Evolutionary conservation across 2,329 filamentous ascomycete genomes (phyloP).

Genomic region (Hymenoscyphus albidus): DNA sequence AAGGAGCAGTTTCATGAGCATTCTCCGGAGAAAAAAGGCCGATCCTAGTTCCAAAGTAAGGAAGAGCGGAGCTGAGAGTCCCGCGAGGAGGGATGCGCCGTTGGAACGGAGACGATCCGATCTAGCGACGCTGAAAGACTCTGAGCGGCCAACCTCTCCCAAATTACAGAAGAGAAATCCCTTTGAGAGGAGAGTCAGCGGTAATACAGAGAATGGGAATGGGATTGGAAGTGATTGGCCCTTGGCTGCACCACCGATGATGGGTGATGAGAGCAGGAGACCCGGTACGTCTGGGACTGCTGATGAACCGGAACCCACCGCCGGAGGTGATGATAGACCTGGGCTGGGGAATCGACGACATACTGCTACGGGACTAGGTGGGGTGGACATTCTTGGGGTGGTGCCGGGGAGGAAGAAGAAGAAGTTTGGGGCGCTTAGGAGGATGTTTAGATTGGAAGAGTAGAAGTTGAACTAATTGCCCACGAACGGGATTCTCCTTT

Average conservation of each 20-base stretch:
- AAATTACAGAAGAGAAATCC: constrained; percentile 46
- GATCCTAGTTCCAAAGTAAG: constrained; percentile 50
- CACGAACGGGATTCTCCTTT: too few species aligned
- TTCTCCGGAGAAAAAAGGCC: constrained; percentile 61
- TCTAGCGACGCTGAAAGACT: constrained; percentile 43
- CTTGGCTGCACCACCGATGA: constrained; percentile 23
- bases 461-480: background rate
- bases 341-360: constrained; percentile 25
- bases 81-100: constrained; percentile 57
- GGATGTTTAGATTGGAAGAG: constrained; percentile 59
- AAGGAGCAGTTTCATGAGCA: constrained; percentile 52
- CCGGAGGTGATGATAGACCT: constrained; percentile 19
- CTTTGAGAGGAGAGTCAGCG: constrained; percentile 36
- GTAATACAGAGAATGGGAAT: constrained; percentile 35
- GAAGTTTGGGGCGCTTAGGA: constrained; percentile 64
- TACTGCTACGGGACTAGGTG: constrained; percentile 27
- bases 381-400: constrained; percentile 20
- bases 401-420: constrained; percentile 50
- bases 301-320: constrained; percentile 7
- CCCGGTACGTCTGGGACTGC: constrained; percentile 26
- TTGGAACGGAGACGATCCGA: constrained; percentile 57
- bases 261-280: constrained; percentile 35
- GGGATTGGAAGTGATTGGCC: background rate
- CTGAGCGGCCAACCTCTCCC: constrained; percentile 29
- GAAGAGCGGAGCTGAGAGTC: constrained; percentile 53